Conservation (phyloP, 2,329 filamentous ascomycete genomes). For the Niveomyces coronatus region DNA sequence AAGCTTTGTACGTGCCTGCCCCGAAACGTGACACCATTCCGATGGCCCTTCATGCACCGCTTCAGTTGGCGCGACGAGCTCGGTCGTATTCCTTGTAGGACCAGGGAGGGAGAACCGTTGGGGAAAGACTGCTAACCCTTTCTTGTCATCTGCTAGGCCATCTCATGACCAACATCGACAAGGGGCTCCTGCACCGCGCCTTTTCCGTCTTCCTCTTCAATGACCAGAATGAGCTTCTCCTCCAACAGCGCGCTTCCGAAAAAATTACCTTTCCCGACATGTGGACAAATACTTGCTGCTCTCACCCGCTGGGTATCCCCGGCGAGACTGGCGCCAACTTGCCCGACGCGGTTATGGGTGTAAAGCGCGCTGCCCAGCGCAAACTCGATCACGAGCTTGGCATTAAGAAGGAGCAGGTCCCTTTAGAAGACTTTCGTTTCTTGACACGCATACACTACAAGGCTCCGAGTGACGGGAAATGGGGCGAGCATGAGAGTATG, state of each 20-base stretch:
- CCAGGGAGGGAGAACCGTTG: too few relatives aligned
- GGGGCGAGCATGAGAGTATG: constrained; percentile 97
- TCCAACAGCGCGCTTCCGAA: constrained; percentile 89
- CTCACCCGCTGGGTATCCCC: constrained; percentile 84
- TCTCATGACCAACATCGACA: constrained; percentile 97
- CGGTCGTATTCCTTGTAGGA: too few relatives aligned
- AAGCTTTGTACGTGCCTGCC: constrained; percentile 61
- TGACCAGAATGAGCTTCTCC: constrained; percentile 78
- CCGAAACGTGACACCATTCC: neutral
- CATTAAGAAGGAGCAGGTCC: constrained; percentile 81
- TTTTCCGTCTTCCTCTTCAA: constrained; percentile 99
- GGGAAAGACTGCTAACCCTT: constrained; percentile 1
- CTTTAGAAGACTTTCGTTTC: constrained; percentile 84
- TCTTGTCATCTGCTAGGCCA: constrained; percentile 53
- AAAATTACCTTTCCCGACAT: constrained; percentile 99
- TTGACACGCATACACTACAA: constrained; percentile 97
- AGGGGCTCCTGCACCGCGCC: constrained; percentile 88
- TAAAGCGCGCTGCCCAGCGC: constrained; percentile 82
- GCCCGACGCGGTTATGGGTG: constrained; percentile 69
- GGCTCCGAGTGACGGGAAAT: constrained; percentile 91
- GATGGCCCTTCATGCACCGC: neutral
- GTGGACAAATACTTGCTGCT: constrained; percentile 99
- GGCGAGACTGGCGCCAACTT: constrained; percentile 82
- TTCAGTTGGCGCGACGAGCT: neutral
- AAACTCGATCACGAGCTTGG: constrained; percentile 94